Percentiles rank a stretch among this genome's conserved stretches.
phyloP scores from a whole-genome alignment of 495 filamentous ascomycete species.

The Podospora pseudocomata region DNA sequence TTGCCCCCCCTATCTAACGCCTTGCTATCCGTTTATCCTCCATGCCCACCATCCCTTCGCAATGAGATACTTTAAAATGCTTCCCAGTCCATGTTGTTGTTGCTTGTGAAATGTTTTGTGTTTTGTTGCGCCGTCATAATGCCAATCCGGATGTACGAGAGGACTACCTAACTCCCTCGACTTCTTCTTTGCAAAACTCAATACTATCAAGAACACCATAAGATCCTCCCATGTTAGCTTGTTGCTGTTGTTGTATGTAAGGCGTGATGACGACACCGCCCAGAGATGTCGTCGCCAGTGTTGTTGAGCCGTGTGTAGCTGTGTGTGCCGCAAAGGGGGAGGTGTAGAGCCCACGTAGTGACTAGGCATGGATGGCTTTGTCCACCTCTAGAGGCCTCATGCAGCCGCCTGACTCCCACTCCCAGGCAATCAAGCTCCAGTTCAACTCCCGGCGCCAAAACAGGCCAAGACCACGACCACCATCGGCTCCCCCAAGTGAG shows the following conservation, averaged over 20 bases:
- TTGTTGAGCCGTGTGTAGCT: conserved; percentile 7
- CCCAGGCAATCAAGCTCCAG: conserved; percentile 85
- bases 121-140: conserved; percentile 22
- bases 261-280: background rate
- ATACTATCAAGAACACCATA: background rate
- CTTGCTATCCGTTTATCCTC: background rate
- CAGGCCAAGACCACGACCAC: conserved; percentile 67
- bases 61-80: conserved; percentile 25
- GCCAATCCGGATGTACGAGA: conserved; percentile 33
- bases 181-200: conserved; percentile 20
- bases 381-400: conserved; percentile 35
- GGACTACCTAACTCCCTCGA: conserved; percentile 50
- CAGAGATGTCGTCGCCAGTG: background rate
- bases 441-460: conserved; percentile 93
- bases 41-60: background rate
- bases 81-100: background rate
- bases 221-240: background rate
- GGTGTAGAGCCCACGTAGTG: background rate
- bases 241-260: background rate
- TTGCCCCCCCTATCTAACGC: conserved; percentile 23
- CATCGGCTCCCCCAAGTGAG: conserved; percentile 34
- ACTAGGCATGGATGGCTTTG: conserved; percentile 37
- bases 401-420: conserved; percentile 55
- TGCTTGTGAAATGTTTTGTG: conserved; percentile 11
- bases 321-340: background rate